These are phyloP conservation scores for Phenoliferia sp. DNA, from an alignment of 1,284 basidiomycete genomes.

Conservation along the genomic window DNA sequence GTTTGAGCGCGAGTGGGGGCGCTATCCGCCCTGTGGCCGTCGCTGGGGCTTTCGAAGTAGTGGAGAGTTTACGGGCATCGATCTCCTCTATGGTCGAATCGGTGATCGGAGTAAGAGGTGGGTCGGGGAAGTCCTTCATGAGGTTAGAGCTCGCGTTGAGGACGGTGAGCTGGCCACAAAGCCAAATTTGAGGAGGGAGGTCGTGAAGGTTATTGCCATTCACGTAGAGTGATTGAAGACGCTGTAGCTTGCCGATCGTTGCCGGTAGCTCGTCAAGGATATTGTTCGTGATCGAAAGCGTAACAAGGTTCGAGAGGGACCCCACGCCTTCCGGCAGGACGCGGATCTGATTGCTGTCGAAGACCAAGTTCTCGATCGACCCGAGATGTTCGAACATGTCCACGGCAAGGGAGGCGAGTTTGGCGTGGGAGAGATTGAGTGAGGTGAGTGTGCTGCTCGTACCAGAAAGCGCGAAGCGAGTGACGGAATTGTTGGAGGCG, in stretches of 20 bases:
- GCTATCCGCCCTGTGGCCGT: constrained; percentile 39
- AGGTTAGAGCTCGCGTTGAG: constrained; percentile 91
- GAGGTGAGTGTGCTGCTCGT: constrained; percentile 67
- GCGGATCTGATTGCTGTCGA: constrained; percentile 85
- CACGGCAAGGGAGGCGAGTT: constrained; percentile 79
- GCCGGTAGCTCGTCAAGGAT: constrained; percentile 71
- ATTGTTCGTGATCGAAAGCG: constrained; percentile 85
- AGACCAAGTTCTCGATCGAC: constrained; percentile 63
- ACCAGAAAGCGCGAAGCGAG: constrained; percentile 45
- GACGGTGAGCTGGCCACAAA: constrained; percentile 64
- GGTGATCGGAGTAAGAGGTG: constrained; percentile 39
- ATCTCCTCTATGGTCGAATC: constrained; percentile 15
- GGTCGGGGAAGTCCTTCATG: constrained; percentile 67
- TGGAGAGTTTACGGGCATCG: constrained; percentile 39
- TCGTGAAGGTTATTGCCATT: constrained; percentile 87
- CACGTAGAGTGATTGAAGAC: constrained; percentile 72
- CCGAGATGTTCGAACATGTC: constrained; percentile 64
- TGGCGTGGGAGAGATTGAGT: constrained; percentile 85
- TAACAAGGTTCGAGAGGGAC: constrained; percentile 63
- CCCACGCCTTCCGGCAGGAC: constrained; percentile 76
- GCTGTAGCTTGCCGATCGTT: constrained; percentile 70
- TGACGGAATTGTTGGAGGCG: constrained; percentile 58
- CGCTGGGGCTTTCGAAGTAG: constrained; percentile 26
- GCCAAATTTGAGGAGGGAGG: constrained; percentile 76
- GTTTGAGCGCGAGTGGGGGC: constrained; percentile 65